These are phyloP conservation scores for Exophiala lecanii-corni DNA, from an alignment of 2,329 filamentous ascomycete genomes.

Conservation along the genomic window DNA sequence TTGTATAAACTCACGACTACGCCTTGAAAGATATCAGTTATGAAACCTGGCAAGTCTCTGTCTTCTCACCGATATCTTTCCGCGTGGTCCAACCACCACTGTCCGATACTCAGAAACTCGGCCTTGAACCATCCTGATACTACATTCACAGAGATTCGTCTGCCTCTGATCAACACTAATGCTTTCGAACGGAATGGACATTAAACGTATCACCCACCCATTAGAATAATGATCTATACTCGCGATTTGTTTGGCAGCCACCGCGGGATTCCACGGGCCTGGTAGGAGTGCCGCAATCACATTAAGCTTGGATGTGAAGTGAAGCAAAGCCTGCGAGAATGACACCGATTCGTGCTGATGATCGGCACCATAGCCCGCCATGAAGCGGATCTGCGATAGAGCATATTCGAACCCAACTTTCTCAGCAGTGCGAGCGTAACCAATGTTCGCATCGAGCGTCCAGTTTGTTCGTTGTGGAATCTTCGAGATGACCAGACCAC, in stretches of 20 bases:
- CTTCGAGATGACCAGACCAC: slow-evolving; percentile 50
- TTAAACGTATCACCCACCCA: too few species aligned
- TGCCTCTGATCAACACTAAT: not conserved
- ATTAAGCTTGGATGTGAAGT: slow-evolving; percentile 45
- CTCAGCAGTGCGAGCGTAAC: slow-evolving; percentile 48
- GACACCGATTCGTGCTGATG: slow-evolving; percentile 52
- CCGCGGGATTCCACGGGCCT: slow-evolving; percentile 48
- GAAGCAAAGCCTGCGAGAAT: slow-evolving; percentile 48
- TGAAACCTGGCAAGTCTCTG: not conserved
- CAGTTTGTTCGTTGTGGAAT: slow-evolving; percentile 48
- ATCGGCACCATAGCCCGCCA: slow-evolving; percentile 46
- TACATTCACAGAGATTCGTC: slow-evolving; percentile 39
- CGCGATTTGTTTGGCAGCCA: slow-evolving; percentile 52
- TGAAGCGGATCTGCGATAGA: slow-evolving; percentile 51
- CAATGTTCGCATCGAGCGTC: slow-evolving; percentile 47
- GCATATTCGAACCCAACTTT: slow-evolving; percentile 49
- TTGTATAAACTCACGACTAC: slow-evolving; percentile 49
- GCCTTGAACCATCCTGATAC: slow-evolving; percentile 53
- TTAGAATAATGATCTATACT: slow-evolving; percentile 50
- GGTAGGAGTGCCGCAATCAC: slow-evolving; percentile 50
- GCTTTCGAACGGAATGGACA: too few species aligned
- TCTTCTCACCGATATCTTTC: slow-evolving; percentile 43
- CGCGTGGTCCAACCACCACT: slow-evolving; percentile 53
- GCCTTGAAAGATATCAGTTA: slow-evolving; percentile 13
- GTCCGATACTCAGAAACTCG: slow-evolving; percentile 49